phyloP scores from a whole-genome alignment of 768 basidiomycete genomes.

The Pleurotus cornucopiae region DNA sequence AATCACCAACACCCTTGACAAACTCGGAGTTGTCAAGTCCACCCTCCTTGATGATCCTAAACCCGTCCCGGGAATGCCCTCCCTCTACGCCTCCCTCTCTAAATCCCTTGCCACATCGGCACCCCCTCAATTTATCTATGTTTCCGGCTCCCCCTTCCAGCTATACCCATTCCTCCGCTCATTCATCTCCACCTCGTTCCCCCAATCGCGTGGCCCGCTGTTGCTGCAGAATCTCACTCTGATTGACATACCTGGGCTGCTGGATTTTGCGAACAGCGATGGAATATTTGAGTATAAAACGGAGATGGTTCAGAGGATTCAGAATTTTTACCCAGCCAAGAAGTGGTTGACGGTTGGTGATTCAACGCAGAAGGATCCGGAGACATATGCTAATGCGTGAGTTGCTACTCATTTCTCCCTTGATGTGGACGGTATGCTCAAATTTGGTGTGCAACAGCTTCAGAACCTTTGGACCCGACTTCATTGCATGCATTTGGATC shows the following conservation, averaged over 20 bases:
- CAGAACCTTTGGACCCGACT: conserved; percentile 28
- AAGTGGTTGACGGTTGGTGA: conserved; percentile 39
- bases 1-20: conserved; percentile 34
- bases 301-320: conserved; percentile 31
- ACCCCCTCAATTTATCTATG: conserved; percentile 35
- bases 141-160: conserved; percentile 41
- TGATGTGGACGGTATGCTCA: too few relatives aligned
- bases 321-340: conserved; percentile 38
- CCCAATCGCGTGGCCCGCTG: conserved; percentile 33
- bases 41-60: conserved; percentile 36
- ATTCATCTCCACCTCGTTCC: conserved; percentile 32
- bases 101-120: conserved; percentile 22
- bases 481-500: conserved; percentile 40
- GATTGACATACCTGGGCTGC: conserved; percentile 22
- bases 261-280: conserved; percentile 22
- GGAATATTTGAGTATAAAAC: conserved; percentile 31
- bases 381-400: conserved; percentile 38
- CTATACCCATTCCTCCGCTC: conserved; percentile 39
- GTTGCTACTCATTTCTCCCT: conserved; percentile 12
- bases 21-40: conserved; percentile 25
- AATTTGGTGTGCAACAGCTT: conserved; percentile 19
- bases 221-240: conserved; percentile 34
- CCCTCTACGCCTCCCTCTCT: conserved; percentile 34
- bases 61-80: conserved; percentile 42
- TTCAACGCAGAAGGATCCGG: conserved; percentile 42